Conservation (phyloP, 306 rosid species). For the Herpetospermum pedunculosum region DNA sequence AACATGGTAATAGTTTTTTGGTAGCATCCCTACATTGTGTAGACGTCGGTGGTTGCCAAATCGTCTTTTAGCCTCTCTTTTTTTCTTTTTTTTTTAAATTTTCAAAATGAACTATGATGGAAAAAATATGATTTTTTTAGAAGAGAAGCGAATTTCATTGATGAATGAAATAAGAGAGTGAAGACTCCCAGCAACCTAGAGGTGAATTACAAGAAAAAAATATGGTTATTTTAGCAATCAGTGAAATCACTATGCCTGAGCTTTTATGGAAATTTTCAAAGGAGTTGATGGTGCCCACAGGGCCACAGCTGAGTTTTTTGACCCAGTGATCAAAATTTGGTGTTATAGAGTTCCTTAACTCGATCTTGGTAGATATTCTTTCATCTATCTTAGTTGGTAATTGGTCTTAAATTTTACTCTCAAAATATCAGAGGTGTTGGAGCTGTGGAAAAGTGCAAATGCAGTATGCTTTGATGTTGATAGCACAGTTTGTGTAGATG, state of each 20-base stretch:
- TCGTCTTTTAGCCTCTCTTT: neutral
- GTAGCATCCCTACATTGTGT: neutral
- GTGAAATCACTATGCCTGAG: neutral
- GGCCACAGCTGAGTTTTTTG: neutral
- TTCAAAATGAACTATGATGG: too few species aligned
- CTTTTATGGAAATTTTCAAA: neutral
- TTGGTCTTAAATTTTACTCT: neutral
- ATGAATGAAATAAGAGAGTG: too few species aligned
- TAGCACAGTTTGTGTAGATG: constrained; percentile 73
- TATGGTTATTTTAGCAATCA: neutral
- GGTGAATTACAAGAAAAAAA: too few species aligned
- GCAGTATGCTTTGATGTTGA: constrained; percentile 53
- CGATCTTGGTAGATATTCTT: neutral
- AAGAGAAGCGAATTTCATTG: too few species aligned
- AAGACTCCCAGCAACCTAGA: too few species aligned
- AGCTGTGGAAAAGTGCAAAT: constrained; percentile 44
- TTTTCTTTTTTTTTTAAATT: neutral
- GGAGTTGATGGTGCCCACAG: neutral
- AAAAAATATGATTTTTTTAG: too few species aligned
- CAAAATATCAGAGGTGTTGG: constrained; percentile 28
- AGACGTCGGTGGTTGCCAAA: neutral
- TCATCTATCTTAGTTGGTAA: neutral
- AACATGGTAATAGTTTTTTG: neutral
- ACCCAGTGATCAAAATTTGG: neutral
- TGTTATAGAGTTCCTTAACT: neutral